Conservation (phyloP, 805 yeast genomes). For the Maudiozyma serrabonitensis region DNA sequence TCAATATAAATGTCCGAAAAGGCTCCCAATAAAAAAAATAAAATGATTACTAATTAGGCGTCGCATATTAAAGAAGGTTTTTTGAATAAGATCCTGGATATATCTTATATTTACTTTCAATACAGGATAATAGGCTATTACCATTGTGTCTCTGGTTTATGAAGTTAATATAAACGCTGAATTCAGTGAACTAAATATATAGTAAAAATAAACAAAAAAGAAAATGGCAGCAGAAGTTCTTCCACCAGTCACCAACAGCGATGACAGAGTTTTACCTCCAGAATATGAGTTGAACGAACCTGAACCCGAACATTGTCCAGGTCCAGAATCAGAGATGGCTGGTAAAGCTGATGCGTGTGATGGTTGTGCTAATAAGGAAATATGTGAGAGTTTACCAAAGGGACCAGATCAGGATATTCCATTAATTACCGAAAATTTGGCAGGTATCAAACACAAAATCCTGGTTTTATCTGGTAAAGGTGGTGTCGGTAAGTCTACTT, state of each 20-base stretch:
- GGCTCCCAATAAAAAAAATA: neutral
- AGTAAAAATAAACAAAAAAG: neutral
- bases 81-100: too few species aligned
- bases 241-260: slow-evolving; percentile 2
- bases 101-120: too few species aligned
- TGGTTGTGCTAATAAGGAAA: slow-evolving; percentile 89
- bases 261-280: slow-evolving; percentile 15
- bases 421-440: slow-evolving; percentile 55
- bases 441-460: slow-evolving; percentile 67
- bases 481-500: slow-evolving; percentile 96
- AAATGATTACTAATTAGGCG: slow-evolving; percentile 1
- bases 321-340: slow-evolving; percentile 89
- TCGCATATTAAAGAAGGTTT: neutral
- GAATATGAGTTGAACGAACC: slow-evolving; percentile 43
- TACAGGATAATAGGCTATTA: too few species aligned
- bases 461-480: slow-evolving; percentile 79
- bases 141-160: neutral
- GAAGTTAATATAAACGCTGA: neutral
- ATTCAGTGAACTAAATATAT: neutral
- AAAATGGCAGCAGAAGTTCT: slow-evolving; percentile 7
- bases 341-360: slow-evolving; percentile 90
- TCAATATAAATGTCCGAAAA: too few species aligned
- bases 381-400: slow-evolving; percentile 79
- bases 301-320: slow-evolving; percentile 97
- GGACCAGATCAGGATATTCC: slow-evolving; percentile 96